Evolutionary conservation across 2,329 filamentous ascomycete genomes (phyloP).

Genomic region (Diaporthe destruens): DNA sequence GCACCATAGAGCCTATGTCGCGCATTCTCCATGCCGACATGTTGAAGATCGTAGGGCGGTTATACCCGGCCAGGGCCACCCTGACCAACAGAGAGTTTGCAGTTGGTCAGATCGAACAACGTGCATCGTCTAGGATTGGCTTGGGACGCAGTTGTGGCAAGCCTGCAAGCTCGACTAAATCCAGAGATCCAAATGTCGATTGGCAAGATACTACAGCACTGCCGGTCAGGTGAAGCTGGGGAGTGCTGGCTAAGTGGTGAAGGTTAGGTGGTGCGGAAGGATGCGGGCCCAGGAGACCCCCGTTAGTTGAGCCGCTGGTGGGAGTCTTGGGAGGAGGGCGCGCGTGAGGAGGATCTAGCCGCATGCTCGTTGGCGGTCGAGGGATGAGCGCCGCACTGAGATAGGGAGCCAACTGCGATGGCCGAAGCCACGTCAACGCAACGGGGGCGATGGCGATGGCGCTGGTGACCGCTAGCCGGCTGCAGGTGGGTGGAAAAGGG

Average conservation of each 20-base stretch:
- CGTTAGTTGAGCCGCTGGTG: constrained; percentile 12
- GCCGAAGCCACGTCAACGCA: background rate
- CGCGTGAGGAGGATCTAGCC: constrained; percentile 21
- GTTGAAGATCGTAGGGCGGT: background rate
- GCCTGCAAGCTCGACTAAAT: background rate
- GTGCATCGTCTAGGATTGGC: background rate
- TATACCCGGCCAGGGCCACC: background rate
- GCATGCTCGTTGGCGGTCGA: constrained; percentile 10
- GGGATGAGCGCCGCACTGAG: background rate
- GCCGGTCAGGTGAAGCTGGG: constrained; percentile 5
- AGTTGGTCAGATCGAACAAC: background rate
- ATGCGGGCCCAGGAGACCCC: constrained; percentile 10
- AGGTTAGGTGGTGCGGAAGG: constrained; percentile 9
- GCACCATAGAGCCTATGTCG: background rate
- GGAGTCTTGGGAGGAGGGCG: background rate
- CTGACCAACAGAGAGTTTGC: background rate
- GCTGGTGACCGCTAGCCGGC: constrained; percentile 6
- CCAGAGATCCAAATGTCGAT: background rate
- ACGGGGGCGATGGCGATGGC: background rate
- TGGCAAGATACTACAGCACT: background rate
- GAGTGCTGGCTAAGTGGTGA: background rate
- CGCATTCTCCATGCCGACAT: too few species aligned
- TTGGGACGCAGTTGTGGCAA: background rate
- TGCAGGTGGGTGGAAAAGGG: constrained; percentile 25
- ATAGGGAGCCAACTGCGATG: constrained; percentile 11